Evolutionary conservation across 2,329 filamentous ascomycete genomes (phyloP).

Genomic region (Scolecobasidium constrictum): DNA sequence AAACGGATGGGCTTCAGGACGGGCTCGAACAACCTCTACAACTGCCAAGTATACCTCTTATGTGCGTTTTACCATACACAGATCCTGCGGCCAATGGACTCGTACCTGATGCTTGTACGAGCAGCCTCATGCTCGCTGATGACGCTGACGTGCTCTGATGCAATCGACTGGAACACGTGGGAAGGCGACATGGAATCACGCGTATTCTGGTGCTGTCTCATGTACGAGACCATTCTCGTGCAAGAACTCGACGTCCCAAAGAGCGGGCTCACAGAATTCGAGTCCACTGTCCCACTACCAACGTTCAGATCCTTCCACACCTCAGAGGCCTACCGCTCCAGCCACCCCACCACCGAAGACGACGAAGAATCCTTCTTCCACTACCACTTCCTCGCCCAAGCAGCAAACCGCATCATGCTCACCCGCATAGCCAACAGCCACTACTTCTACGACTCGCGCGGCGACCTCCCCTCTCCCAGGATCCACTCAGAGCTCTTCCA

Average conservation of each 20-base stretch:
- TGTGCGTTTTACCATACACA: slow-evolving; percentile 38
- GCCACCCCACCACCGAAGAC: slow-evolving; percentile 24
- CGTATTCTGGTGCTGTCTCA: slow-evolving; percentile 44
- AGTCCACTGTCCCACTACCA: slow-evolving; percentile 42
- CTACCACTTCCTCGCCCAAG: slow-evolving; percentile 46
- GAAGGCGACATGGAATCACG: slow-evolving; percentile 45
- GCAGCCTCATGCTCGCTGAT: slow-evolving; percentile 39
- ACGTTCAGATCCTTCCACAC: slow-evolving; percentile 38
- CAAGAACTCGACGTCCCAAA: slow-evolving; percentile 43
- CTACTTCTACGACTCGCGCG: slow-evolving; percentile 36
- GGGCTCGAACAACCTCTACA: slow-evolving; percentile 46
- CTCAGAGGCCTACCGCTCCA: slow-evolving; percentile 15
- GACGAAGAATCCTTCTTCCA: slow-evolving; percentile 45
- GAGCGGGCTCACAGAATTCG: slow-evolving; percentile 39
- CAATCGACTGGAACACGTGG: slow-evolving; percentile 38
- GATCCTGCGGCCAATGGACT: slow-evolving; percentile 41
- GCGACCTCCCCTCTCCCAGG: slow-evolving; percentile 31
- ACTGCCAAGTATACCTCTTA: slow-evolving; percentile 41
- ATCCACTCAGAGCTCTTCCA: slow-evolving; percentile 42
- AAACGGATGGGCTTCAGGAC: slow-evolving; percentile 47
- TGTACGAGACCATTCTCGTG: slow-evolving; percentile 45
- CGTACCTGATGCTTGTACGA: slow-evolving; percentile 42
- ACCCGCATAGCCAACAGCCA: slow-evolving; percentile 41
- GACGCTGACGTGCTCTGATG: slow-evolving; percentile 29
- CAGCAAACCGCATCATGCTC: slow-evolving; percentile 44